phyloP scores from a whole-genome alignment of 2,329 filamentous ascomycete species.

The Colletotrichum horii region DNA sequence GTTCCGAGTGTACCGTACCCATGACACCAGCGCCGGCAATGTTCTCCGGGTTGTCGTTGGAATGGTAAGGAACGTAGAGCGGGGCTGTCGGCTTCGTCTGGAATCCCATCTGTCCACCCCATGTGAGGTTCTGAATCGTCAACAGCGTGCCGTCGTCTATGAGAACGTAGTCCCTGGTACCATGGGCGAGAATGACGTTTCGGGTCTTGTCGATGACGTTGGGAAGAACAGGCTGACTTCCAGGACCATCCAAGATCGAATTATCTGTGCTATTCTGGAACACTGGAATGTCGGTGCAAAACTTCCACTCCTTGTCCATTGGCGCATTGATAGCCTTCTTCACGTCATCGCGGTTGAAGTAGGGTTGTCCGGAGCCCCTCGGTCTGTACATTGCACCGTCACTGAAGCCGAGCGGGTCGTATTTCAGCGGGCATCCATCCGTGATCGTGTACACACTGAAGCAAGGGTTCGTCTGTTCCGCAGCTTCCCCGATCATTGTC shows the following conservation, averaged over 20 bases:
- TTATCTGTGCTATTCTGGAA: constrained; percentile 50
- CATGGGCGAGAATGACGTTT: constrained; percentile 77
- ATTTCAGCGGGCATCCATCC: constrained; percentile 72
- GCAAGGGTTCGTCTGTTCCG: constrained; percentile 71
- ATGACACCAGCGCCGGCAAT: constrained; percentile 67
- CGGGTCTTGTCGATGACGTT: constrained; percentile 75
- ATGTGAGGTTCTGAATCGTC: constrained; percentile 82
- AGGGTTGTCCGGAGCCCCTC: constrained; percentile 60
- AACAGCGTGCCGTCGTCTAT: constrained; percentile 73
- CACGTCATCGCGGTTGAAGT: constrained; percentile 75
- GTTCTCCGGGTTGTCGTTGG: constrained; percentile 39
- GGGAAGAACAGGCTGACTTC: constrained; percentile 65
- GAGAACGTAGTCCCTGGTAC: constrained; percentile 71
- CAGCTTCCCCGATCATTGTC: constrained; percentile 58
- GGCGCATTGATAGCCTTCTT: constrained; percentile 73
- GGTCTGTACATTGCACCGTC: constrained; percentile 70
- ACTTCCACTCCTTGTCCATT: constrained; percentile 31
- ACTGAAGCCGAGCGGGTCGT: constrained; percentile 73
- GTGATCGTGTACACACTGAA: constrained; percentile 79
- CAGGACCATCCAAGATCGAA: constrained; percentile 47
- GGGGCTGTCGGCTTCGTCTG: constrained; percentile 62
- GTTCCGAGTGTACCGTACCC: constrained; percentile 74
- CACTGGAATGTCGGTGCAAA: constrained; percentile 49
- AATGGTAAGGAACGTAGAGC: constrained; percentile 69
- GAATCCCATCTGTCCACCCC: constrained; percentile 75